Evolutionary conservation across 805 yeast genomes (phyloP).

Genomic region (Maudiozyma saulgeensis): DNA sequence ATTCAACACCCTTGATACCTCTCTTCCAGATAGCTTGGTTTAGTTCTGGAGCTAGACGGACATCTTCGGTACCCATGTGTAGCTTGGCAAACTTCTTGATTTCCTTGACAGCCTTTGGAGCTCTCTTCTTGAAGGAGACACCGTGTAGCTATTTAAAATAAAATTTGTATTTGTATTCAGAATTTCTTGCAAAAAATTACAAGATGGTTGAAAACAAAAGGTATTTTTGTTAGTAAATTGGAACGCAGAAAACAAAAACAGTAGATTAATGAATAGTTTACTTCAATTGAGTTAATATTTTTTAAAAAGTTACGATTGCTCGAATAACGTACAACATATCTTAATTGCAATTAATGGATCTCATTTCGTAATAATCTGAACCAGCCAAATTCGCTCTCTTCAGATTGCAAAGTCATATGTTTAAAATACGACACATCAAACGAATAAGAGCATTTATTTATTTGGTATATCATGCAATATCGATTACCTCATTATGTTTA

Average conservation of each 20-base stretch:
- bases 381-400: too few species aligned
- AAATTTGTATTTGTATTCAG: not conserved
- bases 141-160: slow-evolving; percentile 65
- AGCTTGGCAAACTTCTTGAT: slow-evolving; percentile 96
- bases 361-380: too few species aligned
- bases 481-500: too few species aligned
- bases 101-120: slow-evolving; percentile 99
- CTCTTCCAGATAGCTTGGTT: slow-evolving; percentile 98
- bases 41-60: slow-evolving; percentile 96
- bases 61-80: slow-evolving; percentile 99
- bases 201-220: not conserved
- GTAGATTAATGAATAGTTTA: too few species aligned
- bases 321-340: too few species aligned
- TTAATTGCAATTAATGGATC: too few species aligned
- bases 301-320: too few species aligned
- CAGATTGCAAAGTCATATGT: too few species aligned
- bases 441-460: too few species aligned
- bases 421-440: too few species aligned
- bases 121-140: slow-evolving; percentile 98
- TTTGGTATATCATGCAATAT: too few species aligned
- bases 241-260: not conserved
- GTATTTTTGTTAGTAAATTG: not conserved
- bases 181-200: not conserved
- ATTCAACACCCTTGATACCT: slow-evolving; percentile 98
- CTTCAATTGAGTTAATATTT: too few species aligned